Conservation (phyloP, 148 eudicot species). For the Linanthus parryae region DNA sequence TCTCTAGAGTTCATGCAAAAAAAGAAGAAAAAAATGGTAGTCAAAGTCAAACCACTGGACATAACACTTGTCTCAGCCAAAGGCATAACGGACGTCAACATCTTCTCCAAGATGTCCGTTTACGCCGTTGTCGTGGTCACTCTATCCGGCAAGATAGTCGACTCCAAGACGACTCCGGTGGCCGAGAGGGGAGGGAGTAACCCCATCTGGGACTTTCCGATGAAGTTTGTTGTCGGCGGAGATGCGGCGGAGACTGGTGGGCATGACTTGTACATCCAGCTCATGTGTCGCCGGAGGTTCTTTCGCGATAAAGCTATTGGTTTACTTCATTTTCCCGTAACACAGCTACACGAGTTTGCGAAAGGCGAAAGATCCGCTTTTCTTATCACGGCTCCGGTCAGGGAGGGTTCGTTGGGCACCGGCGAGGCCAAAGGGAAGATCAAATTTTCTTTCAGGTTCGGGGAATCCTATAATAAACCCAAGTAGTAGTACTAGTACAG, state of each 20-base stretch:
- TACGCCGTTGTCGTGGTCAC: slow-evolving; percentile 24
- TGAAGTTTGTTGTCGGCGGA: slow-evolving; percentile 34
- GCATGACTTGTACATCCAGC: slow-evolving; percentile 18
- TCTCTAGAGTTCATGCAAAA: no score
- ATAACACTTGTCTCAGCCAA: slow-evolving; percentile 35
- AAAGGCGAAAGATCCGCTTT: slow-evolving; percentile 3
- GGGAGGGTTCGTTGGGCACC: background rate
- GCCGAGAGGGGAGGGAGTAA: slow-evolving; percentile 36
- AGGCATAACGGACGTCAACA: slow-evolving; percentile 42
- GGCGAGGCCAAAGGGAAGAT: slow-evolving; percentile 11
- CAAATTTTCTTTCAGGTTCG: slow-evolving; percentile 17
- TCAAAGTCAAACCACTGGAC: slow-evolving; percentile 13
- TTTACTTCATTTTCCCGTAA: slow-evolving; percentile 32
- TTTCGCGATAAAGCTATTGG: slow-evolving; percentile 44
- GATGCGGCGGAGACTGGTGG: background rate
- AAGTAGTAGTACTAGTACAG: no score
- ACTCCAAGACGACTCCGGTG: slow-evolving; percentile 36
- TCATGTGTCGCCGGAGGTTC: slow-evolving; percentile 28
- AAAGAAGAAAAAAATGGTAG: background rate
- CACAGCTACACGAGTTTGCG: slow-evolving; percentile 25
- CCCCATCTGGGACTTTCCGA: slow-evolving; percentile 37
- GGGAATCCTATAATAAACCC: no score
- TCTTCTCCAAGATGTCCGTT: slow-evolving; percentile 41
- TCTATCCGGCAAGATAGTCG: slow-evolving; percentile 26
- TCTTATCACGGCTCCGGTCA: slow-evolving; percentile 30